Evolutionary conservation across 495 filamentous ascomycete species (phyloP).

Genomic region (Penicillium herquei): DNA sequence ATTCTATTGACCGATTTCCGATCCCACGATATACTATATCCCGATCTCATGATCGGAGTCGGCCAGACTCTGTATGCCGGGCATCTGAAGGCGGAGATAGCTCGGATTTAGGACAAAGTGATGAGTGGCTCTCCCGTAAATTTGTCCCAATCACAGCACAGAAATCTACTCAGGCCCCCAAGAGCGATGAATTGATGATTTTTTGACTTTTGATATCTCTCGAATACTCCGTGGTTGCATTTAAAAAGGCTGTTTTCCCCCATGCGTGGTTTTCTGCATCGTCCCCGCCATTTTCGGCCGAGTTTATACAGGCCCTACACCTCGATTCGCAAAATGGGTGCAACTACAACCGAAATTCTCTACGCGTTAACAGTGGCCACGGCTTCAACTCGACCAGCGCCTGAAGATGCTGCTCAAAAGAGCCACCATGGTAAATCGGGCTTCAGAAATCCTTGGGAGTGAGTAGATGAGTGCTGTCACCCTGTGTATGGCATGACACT

Average conservation of each 20-base stretch:
- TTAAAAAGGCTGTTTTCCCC: conserved; percentile 7
- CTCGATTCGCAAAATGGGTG: conserved; percentile 37
- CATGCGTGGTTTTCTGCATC: conserved; percentile 34
- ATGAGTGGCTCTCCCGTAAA: too few relatives aligned
- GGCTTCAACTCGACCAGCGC: conserved; percentile 41
- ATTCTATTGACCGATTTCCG: too few relatives aligned
- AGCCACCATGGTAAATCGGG: conserved; percentile 58
- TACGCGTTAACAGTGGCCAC: conserved; percentile 55
- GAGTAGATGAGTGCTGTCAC: conserved; percentile 7
- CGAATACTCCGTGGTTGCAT: conserved; percentile 1
- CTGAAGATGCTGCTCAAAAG: conserved; percentile 54
- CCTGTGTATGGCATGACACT: conserved; percentile 10
- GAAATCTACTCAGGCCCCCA: too few relatives aligned
- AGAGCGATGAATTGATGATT: not conserved
- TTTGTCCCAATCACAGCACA: too few relatives aligned
- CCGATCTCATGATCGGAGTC: not conserved
- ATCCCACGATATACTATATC: too few relatives aligned
- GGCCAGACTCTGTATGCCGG: not conserved
- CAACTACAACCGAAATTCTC: conserved; percentile 45
- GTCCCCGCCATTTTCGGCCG: conserved; percentile 14
- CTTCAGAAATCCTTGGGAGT: conserved; percentile 63
- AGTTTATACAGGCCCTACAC: conserved; percentile 11
- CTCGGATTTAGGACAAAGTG: too few relatives aligned
- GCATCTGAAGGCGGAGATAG: too few relatives aligned
- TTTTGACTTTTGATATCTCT: too few relatives aligned